A percentile compares a stretch with the other conserved stretches of the same genome.
These are phyloP conservation scores for Fusarium albidum DNA, from an alignment of 2,329 filamentous ascomycete species.

Conservation along the genomic window DNA sequence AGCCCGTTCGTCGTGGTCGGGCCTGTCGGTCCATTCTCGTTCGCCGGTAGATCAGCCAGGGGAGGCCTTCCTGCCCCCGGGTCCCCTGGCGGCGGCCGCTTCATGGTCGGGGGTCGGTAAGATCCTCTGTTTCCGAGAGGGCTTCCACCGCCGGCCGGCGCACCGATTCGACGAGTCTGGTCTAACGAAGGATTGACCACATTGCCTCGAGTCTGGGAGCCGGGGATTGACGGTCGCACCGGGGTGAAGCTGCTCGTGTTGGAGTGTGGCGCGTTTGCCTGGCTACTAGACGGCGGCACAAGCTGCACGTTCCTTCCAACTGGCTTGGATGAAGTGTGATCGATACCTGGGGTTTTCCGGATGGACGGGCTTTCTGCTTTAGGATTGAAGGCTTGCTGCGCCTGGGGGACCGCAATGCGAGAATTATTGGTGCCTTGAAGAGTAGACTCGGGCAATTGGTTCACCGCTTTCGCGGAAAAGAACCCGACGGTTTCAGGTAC, in stretches of 20 bases:
- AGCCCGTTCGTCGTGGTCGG: conserved; percentile 38
- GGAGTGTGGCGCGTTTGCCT: conserved; percentile 33
- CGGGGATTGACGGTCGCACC: conserved; percentile 40
- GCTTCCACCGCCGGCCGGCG: conserved; percentile 61
- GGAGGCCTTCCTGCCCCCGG: conserved; percentile 49
- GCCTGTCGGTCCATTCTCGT: conserved; percentile 43
- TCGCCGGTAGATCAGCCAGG: conserved; percentile 60
- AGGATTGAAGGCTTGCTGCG: conserved; percentile 72
- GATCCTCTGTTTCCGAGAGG: conserved; percentile 66
- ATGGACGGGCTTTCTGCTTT: conserved; percentile 84
- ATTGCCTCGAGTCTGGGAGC: conserved; percentile 48
- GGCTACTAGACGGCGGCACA: conserved; percentile 52
- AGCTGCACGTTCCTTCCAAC: conserved; percentile 67
- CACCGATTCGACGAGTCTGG: conserved; percentile 65
- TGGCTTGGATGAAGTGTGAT: conserved; percentile 80
- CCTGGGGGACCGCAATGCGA: conserved; percentile 52
- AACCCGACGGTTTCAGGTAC: conserved; percentile 64
- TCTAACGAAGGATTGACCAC: conserved; percentile 63
- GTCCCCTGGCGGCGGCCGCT: conserved; percentile 54
- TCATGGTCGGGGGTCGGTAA: conserved; percentile 68
- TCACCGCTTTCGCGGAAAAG: conserved; percentile 74
- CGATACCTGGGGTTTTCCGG: conserved; percentile 86
- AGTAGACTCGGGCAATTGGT: conserved; percentile 57
- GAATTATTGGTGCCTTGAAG: conserved; percentile 50
- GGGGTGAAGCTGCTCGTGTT: conserved; percentile 42